These are phyloP conservation scores for Paecilomyces niveus DNA, from an alignment of 2,329 filamentous ascomycete genomes.

Conservation along the genomic window DNA sequence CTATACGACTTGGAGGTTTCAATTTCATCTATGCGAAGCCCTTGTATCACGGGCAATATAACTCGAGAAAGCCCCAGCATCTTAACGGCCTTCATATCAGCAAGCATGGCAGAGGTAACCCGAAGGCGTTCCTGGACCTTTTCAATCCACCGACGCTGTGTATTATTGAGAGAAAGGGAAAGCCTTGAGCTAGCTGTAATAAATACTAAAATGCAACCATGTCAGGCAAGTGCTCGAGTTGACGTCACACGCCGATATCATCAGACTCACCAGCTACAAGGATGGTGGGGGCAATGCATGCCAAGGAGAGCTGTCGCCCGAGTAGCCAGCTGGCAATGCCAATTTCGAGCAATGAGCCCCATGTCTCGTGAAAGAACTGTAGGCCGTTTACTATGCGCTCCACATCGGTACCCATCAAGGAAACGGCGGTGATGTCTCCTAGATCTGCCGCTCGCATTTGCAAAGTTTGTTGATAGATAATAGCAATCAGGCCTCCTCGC, in stretches of 20 bases:
- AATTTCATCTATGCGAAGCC: no score
- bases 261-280: background rate
- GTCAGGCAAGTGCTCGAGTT: no score
- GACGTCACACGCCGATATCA: no score
- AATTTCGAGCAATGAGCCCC: constrained; percentile 28
- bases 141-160: constrained; percentile 30
- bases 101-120: constrained; percentile 32
- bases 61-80: constrained; percentile 28
- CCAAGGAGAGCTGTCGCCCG: constrained; percentile 1
- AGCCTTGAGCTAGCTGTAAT: no score
- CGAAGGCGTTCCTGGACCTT: constrained; percentile 34
- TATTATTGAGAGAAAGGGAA: no score
- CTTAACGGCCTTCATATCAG: constrained; percentile 39
- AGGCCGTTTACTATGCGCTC: constrained; percentile 16
- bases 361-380: constrained; percentile 20
- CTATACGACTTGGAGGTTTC: no score
- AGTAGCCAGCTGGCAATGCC: constrained; percentile 26
- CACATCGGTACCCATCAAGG: constrained; percentile 39
- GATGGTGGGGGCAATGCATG: background rate
- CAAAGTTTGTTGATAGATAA: constrained; percentile 40
- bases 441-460: constrained; percentile 18
- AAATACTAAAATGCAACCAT: background rate
- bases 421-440: constrained; percentile 31
- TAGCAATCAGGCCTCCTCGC: constrained; percentile 21
- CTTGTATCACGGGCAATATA: background rate